Evolutionary conservation across 2,329 filamentous ascomycete genomes (phyloP).

Genomic region (Stagonosporopsis cucurbitacearum): DNA sequence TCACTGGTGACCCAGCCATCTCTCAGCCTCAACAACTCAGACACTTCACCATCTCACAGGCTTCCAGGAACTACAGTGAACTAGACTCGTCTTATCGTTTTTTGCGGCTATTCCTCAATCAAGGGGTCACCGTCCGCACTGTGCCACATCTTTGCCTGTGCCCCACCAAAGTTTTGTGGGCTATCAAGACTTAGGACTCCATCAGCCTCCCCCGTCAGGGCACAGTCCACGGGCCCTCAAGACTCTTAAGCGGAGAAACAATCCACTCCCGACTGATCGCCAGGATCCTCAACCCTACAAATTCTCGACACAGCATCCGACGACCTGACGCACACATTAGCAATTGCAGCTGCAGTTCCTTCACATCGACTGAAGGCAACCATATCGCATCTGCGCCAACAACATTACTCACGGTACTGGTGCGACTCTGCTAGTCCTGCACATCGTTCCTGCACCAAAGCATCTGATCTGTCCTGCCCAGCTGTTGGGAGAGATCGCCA

Average conservation of each 20-base stretch:
- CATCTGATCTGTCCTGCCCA: conserved; percentile 31
- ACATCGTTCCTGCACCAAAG: conserved; percentile 28
- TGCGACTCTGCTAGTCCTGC: conserved; percentile 20
- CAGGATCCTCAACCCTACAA: conserved; percentile 24
- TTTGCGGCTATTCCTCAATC: conserved; percentile 40
- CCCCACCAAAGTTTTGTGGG: conserved; percentile 41
- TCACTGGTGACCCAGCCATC: conserved; percentile 47
- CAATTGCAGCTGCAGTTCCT: background rate
- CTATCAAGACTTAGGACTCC: conserved; percentile 34
- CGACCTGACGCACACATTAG: background rate
- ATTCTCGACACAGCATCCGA: background rate
- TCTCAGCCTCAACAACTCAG: conserved; percentile 36
- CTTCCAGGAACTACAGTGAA: conserved; percentile 41
- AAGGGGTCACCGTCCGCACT: conserved; percentile 38
- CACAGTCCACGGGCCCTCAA: conserved; percentile 15
- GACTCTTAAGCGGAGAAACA: conserved; percentile 15
- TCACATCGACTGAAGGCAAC: background rate
- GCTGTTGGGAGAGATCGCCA: conserved; percentile 29
- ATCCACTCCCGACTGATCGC: conserved; percentile 12
- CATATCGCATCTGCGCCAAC: background rate
- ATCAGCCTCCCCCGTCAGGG: conserved; percentile 26
- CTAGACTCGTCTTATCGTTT: conserved; percentile 39
- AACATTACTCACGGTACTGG: background rate
- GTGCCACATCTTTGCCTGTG: conserved; percentile 41
- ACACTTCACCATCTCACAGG: conserved; percentile 45